Evolutionary conservation across 2,329 filamentous ascomycete species (phyloP).

Genomic region (Endothia cerciana): DNA sequence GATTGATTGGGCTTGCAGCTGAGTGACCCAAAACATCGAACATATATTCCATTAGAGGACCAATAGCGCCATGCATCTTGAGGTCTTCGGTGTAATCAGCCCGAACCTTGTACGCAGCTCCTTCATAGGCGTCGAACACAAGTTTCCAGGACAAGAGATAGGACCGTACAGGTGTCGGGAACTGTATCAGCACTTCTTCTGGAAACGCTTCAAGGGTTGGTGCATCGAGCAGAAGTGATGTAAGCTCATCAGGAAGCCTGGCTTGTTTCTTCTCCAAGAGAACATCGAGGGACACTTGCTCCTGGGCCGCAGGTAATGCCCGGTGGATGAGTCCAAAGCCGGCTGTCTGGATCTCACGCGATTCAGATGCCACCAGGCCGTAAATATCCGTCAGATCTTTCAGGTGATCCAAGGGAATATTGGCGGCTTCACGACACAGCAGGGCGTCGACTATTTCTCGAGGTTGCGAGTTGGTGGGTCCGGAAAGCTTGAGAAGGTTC

Average conservation of each 20-base stretch:
- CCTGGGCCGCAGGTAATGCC: slow-evolving; percentile 77
- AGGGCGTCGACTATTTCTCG: slow-evolving; percentile 75
- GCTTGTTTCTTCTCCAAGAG: slow-evolving; percentile 73
- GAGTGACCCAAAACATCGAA: slow-evolving; percentile 86
- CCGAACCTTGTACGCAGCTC: slow-evolving; percentile 80
- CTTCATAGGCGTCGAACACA: slow-evolving; percentile 82
- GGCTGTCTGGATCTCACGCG: slow-evolving; percentile 74
- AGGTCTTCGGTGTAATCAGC: slow-evolving; percentile 79
- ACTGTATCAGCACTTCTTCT: slow-evolving; percentile 67
- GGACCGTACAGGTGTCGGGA: slow-evolving; percentile 71
- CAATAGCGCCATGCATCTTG: slow-evolving; percentile 71
- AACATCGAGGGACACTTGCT: slow-evolving; percentile 79
- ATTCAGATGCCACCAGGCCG: slow-evolving; percentile 74
- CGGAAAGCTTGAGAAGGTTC: slow-evolving; percentile 61
- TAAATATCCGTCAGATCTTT: slow-evolving; percentile 72
- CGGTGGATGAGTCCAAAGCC: slow-evolving; percentile 81
- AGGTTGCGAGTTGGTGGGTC: slow-evolving; percentile 60
- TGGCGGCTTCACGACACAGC: slow-evolving; percentile 69
- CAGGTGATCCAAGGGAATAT: slow-evolving; percentile 64
- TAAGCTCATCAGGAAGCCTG: slow-evolving; percentile 78
- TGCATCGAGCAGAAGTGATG: slow-evolving; percentile 80
- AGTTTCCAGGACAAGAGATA: slow-evolving; percentile 91
- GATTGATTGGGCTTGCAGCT: slow-evolving; percentile 71
- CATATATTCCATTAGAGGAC: slow-evolving; percentile 73
- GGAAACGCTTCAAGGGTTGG: slow-evolving; percentile 71